A percentile compares a stretch with the other conserved stretches of the same genome.
Evolutionary conservation across 2,329 filamentous ascomycete species (phyloP).

Genomic region (Ilyonectria destructans): DNA sequence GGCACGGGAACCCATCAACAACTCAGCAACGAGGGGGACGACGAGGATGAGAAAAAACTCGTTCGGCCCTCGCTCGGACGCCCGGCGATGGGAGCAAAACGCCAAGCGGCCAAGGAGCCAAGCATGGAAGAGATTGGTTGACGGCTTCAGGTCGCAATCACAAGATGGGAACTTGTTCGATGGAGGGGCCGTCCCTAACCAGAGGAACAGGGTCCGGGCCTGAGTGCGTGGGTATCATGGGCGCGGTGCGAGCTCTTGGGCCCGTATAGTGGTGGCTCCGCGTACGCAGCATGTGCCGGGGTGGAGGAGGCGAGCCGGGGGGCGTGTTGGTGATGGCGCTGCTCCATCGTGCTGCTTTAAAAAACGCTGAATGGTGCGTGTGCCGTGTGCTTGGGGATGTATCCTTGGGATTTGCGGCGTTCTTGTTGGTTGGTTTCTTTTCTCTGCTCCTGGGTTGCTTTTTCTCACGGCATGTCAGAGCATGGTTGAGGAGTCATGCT

Average conservation of each 20-base stretch:
- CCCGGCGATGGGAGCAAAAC: slow-evolving; percentile 1
- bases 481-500: slow-evolving; percentile 8
- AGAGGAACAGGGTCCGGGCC: neutral
- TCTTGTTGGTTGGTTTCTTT: neutral
- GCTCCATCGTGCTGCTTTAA: slow-evolving; percentile 8
- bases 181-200: neutral
- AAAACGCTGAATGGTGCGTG: neutral
- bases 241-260: neutral
- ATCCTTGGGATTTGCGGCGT: neutral
- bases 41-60: neutral
- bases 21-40: neutral
- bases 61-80: neutral
- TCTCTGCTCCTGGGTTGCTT: neutral
- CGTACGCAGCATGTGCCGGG: slow-evolving; percentile 24
- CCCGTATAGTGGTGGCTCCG: neutral
- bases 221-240: slow-evolving; percentile 1
- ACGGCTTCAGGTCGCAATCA: slow-evolving; percentile 19
- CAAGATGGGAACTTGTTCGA: slow-evolving; percentile 12
- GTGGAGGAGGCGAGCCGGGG: slow-evolving; percentile 18
- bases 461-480: neutral
- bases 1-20: slow-evolving; percentile 2
- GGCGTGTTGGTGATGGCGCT: slow-evolving; percentile 2
- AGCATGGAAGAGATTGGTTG: slow-evolving; percentile 28
- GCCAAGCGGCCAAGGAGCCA: slow-evolving; percentile 28
- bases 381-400: slow-evolving; percentile 12